Conservation (phyloP, 208 protist species). For the Crithidia bombi region DNA sequence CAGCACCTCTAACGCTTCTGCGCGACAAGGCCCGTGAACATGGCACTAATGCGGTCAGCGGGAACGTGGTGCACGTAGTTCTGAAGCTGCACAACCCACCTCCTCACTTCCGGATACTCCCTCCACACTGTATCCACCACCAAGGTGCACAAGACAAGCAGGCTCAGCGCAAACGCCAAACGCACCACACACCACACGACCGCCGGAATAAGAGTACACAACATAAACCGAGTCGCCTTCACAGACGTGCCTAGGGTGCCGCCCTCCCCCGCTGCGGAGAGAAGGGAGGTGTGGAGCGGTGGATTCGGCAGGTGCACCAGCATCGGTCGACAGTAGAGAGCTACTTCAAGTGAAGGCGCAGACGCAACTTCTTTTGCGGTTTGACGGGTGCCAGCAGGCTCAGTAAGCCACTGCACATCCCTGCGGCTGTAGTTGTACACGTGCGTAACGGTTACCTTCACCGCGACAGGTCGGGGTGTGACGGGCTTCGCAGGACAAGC, state of each 20-base stretch:
- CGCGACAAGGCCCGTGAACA: too few relatives aligned
- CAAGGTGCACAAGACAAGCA: conserved; percentile 6
- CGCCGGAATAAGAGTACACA: neutral
- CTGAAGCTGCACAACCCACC: neutral
- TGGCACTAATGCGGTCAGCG: too few relatives aligned
- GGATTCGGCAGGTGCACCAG: conserved; percentile 21
- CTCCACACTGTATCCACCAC: conserved; percentile 7
- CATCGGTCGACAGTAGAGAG: conserved; percentile 30
- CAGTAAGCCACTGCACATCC: conserved; percentile 4
- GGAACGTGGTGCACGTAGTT: neutral
- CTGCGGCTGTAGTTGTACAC: conserved; percentile 20
- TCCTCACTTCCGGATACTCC: conserved; percentile 3
- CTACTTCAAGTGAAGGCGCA: conserved; percentile 2
- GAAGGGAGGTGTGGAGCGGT: conserved; percentile 7
- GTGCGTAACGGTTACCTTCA: conserved; percentile 19
- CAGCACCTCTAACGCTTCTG: too few relatives aligned
- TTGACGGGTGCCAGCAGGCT: neutral
- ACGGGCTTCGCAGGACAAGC: neutral
- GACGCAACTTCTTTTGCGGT: neutral
- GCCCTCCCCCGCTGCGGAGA: conserved; percentile 4
- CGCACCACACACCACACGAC: neutral
- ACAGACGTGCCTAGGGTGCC: neutral
- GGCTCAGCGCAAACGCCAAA: neutral
- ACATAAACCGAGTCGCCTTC: neutral
- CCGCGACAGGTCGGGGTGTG: neutral